Conservation (phyloP, 306 rosid species). For the Castanopsis chinensis region DNA sequence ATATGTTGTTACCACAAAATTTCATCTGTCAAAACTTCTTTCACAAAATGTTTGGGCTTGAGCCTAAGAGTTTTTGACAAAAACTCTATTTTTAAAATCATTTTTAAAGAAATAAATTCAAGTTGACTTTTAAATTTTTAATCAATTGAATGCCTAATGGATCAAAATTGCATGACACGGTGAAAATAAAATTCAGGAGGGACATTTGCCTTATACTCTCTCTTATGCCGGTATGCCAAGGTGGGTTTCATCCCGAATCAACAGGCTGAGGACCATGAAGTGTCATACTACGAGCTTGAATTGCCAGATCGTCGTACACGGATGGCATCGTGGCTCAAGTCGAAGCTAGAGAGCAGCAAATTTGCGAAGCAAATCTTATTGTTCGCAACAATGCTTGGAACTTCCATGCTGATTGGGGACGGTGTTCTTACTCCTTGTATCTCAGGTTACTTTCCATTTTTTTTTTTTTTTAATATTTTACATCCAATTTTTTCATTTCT, state of each 20-base stretch:
- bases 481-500: background rate
- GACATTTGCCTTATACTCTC: constrained; percentile 34
- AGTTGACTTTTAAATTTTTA: no score
- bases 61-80: no score
- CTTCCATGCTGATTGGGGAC: constrained; percentile 49
- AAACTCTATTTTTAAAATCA: no score
- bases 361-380: constrained; percentile 19
- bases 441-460: no score
- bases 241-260: constrained; percentile 30
- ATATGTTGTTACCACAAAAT: no score
- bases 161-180: no score
- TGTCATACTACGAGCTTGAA: constrained; percentile 30
- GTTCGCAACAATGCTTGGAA: constrained; percentile 37
- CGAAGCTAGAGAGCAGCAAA: constrained; percentile 29
- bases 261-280: constrained; percentile 27
- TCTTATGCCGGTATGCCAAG: constrained; percentile 30
- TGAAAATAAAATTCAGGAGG: constrained; percentile 17
- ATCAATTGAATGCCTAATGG: no score
- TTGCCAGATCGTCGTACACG: background rate
- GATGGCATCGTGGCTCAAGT: constrained; percentile 16
- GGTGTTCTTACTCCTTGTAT: constrained; percentile 13
- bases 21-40: no score
- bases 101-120: no score
- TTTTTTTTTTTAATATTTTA: no score
- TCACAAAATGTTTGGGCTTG: no score